A percentile compares a stretch with the other conserved stretches of the same genome.
These are phyloP conservation scores for Trichosporon sp. DNA, from an alignment of 1,284 basidiomycete genomes.

Conservation along the genomic window DNA sequence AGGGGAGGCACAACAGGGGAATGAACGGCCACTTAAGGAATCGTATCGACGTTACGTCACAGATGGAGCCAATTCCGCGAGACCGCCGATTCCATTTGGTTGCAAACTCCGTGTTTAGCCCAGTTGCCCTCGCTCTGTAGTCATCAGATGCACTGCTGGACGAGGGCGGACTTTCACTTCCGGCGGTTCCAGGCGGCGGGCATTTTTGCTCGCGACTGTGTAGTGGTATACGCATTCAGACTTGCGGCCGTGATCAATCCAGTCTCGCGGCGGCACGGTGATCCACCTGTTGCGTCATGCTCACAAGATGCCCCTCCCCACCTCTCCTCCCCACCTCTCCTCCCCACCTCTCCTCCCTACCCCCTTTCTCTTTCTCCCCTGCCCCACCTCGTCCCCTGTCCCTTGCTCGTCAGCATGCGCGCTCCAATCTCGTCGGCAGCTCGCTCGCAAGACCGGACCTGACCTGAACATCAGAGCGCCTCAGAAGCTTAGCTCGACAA, in stretches of 20 bases:
- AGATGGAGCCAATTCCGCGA: background rate
- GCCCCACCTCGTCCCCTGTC: background rate
- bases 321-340: background rate
- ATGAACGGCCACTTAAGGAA: constrained; percentile 2
- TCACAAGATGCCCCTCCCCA: background rate
- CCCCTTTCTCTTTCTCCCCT: background rate
- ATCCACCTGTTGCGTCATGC: constrained; percentile 6
- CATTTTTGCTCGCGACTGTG: background rate
- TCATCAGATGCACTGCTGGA: no score
- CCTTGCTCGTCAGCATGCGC: background rate
- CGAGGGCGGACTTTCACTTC: no score
- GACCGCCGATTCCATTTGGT: background rate
- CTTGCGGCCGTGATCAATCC: background rate
- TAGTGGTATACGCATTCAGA: background rate
- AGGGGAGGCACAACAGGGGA: background rate
- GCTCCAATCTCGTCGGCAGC: constrained; percentile 6
- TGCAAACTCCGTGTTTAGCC: no score
- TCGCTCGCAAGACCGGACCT: constrained; percentile 4
- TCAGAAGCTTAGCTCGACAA: no score
- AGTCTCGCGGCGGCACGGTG: background rate
- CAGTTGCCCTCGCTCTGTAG: no score
- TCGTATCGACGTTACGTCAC: background rate
- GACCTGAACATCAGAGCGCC: background rate
- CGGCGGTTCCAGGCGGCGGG: background rate
- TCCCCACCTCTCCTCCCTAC: background rate